Evolutionary conservation across 2,329 filamentous ascomycete genomes (phyloP).

Genomic region (Colletotrichum ledebouriae): DNA sequence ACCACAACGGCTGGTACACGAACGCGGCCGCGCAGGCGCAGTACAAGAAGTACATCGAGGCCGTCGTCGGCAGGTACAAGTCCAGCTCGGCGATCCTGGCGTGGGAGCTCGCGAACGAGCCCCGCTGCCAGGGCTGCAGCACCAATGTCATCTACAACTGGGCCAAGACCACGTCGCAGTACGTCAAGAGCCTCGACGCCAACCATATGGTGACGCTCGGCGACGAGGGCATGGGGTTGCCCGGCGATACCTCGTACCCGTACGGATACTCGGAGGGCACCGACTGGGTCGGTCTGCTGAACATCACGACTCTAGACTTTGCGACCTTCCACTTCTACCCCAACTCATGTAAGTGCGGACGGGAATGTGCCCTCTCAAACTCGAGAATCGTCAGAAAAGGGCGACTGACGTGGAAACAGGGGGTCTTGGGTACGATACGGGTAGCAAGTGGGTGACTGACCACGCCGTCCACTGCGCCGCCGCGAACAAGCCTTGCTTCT

Average conservation of each 20-base stretch:
- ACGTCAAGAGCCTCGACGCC: conserved; percentile 74
- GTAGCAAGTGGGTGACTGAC: conserved; percentile 45
- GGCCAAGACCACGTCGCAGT: conserved; percentile 69
- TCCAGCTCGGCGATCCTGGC: conserved; percentile 63
- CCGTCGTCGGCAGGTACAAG: conserved; percentile 63
- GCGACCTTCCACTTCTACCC: conserved; percentile 51
- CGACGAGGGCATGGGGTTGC: conserved; percentile 65
- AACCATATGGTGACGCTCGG: conserved; percentile 75
- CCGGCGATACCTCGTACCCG: conserved; percentile 65
- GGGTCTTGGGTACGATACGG: conserved; percentile 35
- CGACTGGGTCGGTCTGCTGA: conserved; percentile 65
- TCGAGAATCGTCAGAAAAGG: neutral
- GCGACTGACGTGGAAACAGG: conserved; percentile 30
- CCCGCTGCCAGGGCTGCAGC: conserved; percentile 71
- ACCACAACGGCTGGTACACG: conserved; percentile 69
- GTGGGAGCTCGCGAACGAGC: conserved; percentile 69
- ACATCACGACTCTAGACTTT: conserved; percentile 66
- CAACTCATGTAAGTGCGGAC: conserved; percentile 46
- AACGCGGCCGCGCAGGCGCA: conserved; percentile 65
- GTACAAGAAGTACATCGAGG: conserved; percentile 66
- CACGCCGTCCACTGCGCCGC: conserved; percentile 48
- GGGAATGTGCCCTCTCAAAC: accelerated
- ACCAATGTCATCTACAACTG: conserved; percentile 71
- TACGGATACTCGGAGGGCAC: conserved; percentile 64
- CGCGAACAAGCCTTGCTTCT: conserved; percentile 50